Conservation (phyloP, 2,329 filamentous ascomycete genomes). For the Colletotrichum sp. region DNA sequence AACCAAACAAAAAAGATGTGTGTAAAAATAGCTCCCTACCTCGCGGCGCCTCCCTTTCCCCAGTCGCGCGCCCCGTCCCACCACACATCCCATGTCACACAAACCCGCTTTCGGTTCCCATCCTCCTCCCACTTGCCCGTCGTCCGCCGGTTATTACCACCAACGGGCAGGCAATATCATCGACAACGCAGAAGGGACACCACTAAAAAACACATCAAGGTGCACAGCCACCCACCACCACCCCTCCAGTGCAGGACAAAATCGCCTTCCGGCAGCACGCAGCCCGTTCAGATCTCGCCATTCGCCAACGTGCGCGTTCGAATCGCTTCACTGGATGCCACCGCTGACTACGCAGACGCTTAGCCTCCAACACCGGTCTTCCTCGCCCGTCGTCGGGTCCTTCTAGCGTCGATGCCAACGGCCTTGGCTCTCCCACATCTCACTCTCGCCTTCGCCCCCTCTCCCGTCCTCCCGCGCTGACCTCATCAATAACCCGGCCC, state of each 20-base stretch:
- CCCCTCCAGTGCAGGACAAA: neutral
- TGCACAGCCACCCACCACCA: conserved; percentile 4
- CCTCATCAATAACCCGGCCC: neutral
- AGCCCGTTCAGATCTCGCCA: conserved; percentile 12
- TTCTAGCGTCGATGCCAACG: neutral
- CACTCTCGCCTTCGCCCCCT: neutral
- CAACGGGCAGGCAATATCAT: neutral
- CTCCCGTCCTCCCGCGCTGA: neutral
- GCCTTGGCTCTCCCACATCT: neutral
- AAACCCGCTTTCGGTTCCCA: neutral
- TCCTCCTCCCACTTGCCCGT: conserved; percentile 11
- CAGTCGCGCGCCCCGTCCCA: neutral
- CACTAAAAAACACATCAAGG: neutral
- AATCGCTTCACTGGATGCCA: neutral
- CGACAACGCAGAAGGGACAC: neutral
- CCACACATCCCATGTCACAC: conserved; percentile 1
- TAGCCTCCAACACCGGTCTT: neutral
- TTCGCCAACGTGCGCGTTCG: conserved; percentile 12
- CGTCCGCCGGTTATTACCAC: neutral
- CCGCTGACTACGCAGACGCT: neutral
- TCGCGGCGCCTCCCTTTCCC: conserved; percentile 14
- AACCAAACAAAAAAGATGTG: neutral
- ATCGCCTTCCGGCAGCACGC: neutral
- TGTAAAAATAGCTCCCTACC: conserved; percentile 9
- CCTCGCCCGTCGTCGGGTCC: neutral